Percentiles rank a stretch among this genome's conserved stretches.
phyloP scores from a whole-genome alignment of 345 rosid species.

The Pelargonium nanum region DNA sequence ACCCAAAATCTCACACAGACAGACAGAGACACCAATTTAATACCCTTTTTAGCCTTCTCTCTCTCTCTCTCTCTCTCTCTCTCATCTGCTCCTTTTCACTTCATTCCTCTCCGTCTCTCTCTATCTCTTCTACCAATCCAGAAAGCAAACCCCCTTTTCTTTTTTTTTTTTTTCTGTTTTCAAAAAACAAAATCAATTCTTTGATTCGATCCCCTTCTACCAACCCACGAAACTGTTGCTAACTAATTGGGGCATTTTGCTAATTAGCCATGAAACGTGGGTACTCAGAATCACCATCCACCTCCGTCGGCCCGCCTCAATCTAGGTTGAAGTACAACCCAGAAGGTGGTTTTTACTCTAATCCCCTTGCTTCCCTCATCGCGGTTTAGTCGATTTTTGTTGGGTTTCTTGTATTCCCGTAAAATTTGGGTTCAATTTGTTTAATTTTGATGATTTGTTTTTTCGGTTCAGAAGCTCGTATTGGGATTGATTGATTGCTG shows the following conservation, averaged over 20 bases:
- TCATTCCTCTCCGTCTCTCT: no score
- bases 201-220: no score
- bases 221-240: no score
- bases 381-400: neutral
- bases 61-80: no score
- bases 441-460: neutral
- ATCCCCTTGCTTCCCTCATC: neutral
- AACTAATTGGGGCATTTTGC: neutral
- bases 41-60: no score
- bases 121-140: no score
- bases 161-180: no score
- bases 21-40: no score
- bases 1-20: no score
- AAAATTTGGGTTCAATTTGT: neutral
- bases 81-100: no score
- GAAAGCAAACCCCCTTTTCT: no score
- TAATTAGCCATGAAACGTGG: slow-evolving; percentile 59
- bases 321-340: slow-evolving; percentile 56
- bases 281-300: slow-evolving; percentile 47
- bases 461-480: neutral
- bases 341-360: slow-evolving; percentile 33
- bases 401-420: neutral
- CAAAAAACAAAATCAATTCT: no score
- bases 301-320: slow-evolving; percentile 56
- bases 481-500: slow-evolving; percentile 3